phyloP scores from a whole-genome alignment of 2,329 filamentous ascomycete species.

The Huntiella decipiens region DNA sequence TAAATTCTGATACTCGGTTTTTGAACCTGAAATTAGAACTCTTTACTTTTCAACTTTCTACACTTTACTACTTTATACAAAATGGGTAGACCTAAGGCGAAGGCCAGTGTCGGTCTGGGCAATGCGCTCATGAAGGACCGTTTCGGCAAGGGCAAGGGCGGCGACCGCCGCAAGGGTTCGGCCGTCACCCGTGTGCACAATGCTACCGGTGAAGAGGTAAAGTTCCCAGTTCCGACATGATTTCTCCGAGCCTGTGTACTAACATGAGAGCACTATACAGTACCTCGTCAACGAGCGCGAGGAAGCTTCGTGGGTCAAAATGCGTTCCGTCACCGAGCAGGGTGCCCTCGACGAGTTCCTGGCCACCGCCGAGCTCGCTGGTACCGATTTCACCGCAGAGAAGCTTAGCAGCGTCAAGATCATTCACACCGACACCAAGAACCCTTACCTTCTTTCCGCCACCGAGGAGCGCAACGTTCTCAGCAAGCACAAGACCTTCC shows the following conservation, averaged over 20 bases:
- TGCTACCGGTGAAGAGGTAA: conserved; percentile 55
- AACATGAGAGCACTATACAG: conserved; percentile 19
- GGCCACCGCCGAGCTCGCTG: conserved; percentile 87
- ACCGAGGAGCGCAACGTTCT: conserved; percentile 62
- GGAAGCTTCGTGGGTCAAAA: conserved; percentile 95
- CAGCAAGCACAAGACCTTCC: conserved; percentile 70
- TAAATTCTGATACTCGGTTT: too few species aligned
- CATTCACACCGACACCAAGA: conserved; percentile 89
- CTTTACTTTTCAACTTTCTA: background rate
- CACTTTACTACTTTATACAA: conserved; percentile 15
- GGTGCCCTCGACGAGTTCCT: conserved; percentile 92
- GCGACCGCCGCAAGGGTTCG: conserved; percentile 53
- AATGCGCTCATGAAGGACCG: conserved; percentile 98
- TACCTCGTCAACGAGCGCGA: conserved; percentile 84
- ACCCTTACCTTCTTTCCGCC: conserved; percentile 76
- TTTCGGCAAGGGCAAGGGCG: conserved; percentile 81
- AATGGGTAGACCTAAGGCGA: conserved; percentile 65
- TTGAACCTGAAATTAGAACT: too few species aligned
- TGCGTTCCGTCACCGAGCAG: conserved; percentile 97
- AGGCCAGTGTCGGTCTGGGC: conserved; percentile 84
- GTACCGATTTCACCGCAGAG: conserved; percentile 95
- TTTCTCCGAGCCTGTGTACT: conserved; percentile 10
- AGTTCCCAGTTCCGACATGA: background rate
- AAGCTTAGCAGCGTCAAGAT: conserved; percentile 99
- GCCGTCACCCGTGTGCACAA: conserved; percentile 52